Evolutionary conservation across 163 green algal genomes (phyloP).

Genomic region (Chlamydomonas reinhardtii): DNA sequence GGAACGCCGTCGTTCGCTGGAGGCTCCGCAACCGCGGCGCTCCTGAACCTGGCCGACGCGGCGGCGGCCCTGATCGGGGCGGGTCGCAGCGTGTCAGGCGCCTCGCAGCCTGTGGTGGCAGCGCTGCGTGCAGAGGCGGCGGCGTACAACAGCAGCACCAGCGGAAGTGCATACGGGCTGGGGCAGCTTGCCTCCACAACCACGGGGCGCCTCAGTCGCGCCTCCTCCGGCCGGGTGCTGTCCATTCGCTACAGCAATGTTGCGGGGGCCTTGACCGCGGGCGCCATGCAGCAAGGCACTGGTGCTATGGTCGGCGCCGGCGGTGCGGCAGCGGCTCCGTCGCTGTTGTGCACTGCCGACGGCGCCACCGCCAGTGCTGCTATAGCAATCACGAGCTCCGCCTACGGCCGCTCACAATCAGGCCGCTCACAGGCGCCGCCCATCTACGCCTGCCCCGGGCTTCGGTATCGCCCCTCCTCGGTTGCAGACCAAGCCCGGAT

Average conservation of each 20-base stretch:
- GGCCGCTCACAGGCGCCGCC: no score
- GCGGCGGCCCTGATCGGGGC: not conserved
- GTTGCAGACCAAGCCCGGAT: no score
- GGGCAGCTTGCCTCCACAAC: not conserved
- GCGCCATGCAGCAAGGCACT: not conserved
- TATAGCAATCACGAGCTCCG: no score
- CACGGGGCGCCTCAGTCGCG: slow-evolving; percentile 1
- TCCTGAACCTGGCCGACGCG: not conserved
- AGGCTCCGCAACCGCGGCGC: no score
- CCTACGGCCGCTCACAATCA: no score
- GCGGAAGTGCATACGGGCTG: not conserved
- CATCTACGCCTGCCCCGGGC: no score
- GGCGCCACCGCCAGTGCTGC: no score
- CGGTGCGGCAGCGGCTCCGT: no score
- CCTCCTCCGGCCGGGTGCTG: not conserved
- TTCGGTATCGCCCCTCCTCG: no score
- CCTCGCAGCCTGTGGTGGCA: not conserved
- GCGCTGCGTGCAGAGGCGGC: not conserved
- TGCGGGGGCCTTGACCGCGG: not conserved
- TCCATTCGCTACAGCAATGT: slow-evolving; percentile 3
- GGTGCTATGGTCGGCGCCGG: no score
- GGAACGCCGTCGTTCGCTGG: not conserved
- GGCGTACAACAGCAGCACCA: not conserved
- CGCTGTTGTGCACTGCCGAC: no score
- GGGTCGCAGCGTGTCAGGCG: not conserved